Percentiles rank a stretch among this genome's conserved stretches.
Conservation (phyloP, 2,329 filamentous ascomycete species). For the Sporothrix brunneoviolacea region DNA sequence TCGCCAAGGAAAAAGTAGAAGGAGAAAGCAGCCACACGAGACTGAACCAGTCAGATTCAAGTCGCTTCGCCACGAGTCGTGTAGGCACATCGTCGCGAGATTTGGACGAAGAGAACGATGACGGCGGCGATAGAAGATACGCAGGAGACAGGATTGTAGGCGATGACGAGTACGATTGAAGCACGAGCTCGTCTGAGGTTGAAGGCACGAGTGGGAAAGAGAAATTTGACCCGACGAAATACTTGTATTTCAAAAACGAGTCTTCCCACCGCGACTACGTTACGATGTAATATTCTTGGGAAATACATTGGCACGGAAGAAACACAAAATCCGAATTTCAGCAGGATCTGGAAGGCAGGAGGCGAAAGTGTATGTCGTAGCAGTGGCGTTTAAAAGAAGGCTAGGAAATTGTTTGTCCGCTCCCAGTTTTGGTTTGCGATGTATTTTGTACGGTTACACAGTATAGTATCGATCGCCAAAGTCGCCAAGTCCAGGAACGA, state of each 20-base stretch:
- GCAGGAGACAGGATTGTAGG: conserved; percentile 46
- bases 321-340: no score
- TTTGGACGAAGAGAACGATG: conserved; percentile 31
- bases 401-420: not conserved
- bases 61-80: conserved; percentile 7
- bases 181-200: not conserved
- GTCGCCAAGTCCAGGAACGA: conserved; percentile 86
- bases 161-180: conserved; percentile 52
- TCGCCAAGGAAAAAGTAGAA: conserved; percentile 40
- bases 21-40: conserved; percentile 7
- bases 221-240: no score
- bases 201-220: not conserved
- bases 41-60: conserved; percentile 3
- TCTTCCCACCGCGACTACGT: no score
- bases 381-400: not conserved
- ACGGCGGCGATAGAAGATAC: conserved; percentile 47
- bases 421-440: not conserved
- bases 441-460: conserved; percentile 43
- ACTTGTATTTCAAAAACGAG: no score
- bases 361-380: not conserved
- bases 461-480: conserved; percentile 97
- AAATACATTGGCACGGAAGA: no score
- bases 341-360: no score
- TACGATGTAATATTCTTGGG: no score
- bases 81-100: conserved; percentile 7